Conservation (phyloP, 1,139 yeast genomes). For the Candida tetrigidarum region DNA sequence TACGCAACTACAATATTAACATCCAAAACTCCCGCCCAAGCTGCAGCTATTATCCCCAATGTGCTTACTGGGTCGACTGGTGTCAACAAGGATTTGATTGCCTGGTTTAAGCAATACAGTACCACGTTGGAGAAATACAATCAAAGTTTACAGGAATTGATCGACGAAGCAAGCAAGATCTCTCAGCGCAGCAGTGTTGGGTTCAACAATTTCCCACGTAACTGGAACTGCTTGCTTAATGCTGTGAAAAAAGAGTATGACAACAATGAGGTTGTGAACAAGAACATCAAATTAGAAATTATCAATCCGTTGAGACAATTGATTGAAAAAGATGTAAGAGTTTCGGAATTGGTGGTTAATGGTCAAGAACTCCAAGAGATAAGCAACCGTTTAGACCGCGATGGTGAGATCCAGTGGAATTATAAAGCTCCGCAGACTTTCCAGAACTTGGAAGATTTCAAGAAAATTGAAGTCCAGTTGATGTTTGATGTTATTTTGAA, state of each 20-base stretch:
- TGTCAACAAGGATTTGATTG: constrained; percentile 43
- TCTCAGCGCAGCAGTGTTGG: constrained; percentile 35
- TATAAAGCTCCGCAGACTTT: constrained; percentile 78
- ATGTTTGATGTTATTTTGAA: constrained; percentile 71
- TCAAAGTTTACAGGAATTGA: constrained; percentile 52
- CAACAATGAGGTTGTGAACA: constrained; percentile 54
- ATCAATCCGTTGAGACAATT: constrained; percentile 57
- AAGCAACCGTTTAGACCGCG: constrained; percentile 27
- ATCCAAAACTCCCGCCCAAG: constrained; percentile 46
- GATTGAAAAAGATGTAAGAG: constrained; percentile 56
- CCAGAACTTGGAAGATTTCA: constrained; percentile 77
- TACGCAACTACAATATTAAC: constrained; percentile 45
- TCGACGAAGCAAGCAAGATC: constrained; percentile 26
- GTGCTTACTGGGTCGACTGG: constrained; percentile 30
- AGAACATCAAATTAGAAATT: constrained; percentile 58
- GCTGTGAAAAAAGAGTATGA: constrained; percentile 57
- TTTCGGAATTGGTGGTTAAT: constrained; percentile 44
- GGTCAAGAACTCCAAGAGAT: constrained; percentile 47
- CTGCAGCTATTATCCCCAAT: constrained; percentile 44
- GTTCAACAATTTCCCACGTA: constrained; percentile 55
- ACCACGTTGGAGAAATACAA: constrained; percentile 53
- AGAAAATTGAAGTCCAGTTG: constrained; percentile 65
- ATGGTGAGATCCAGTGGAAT: constrained; percentile 64
- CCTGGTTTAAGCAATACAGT: constrained; percentile 59
- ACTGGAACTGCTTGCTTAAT: constrained; percentile 62